phyloP scores from a whole-genome alignment of 495 filamentous ascomycete genomes.

The Neurospora hispaniola region DNA sequence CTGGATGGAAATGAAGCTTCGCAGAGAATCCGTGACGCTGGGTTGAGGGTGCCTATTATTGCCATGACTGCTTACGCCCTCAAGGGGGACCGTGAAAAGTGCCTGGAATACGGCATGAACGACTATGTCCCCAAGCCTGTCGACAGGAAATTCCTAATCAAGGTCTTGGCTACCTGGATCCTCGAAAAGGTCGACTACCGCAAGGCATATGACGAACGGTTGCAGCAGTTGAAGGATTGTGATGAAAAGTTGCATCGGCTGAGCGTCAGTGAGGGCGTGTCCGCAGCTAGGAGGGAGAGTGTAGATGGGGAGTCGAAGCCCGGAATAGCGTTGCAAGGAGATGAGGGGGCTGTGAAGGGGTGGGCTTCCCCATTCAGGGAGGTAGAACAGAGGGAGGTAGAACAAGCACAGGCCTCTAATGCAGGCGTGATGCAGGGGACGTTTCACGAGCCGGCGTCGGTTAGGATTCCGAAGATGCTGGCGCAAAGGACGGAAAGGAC shows the following conservation, averaged over 20 bases:
- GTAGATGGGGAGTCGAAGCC: background rate
- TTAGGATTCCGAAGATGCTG: background rate
- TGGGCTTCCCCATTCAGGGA: background rate
- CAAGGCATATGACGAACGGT: background rate
- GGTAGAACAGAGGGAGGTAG: background rate
- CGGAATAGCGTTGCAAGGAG: background rate
- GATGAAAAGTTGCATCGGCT: background rate
- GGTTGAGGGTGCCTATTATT: conserved; percentile 44
- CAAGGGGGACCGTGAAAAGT: conserved; percentile 48
- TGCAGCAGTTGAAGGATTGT: background rate
- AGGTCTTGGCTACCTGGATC: conserved; percentile 37
- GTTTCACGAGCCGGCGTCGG: background rate
- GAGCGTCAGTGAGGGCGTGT: background rate
- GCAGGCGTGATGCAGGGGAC: background rate
- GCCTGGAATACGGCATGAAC: conserved; percentile 51
- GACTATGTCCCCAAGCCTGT: conserved; percentile 54
- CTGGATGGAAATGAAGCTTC: conserved; percentile 35
- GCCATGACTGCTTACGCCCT: conserved; percentile 56
- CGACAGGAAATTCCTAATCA: conserved; percentile 31
- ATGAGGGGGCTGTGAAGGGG: background rate
- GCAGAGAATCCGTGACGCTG: conserved; percentile 23
- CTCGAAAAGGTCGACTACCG: conserved; percentile 5
- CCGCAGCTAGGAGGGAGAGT: background rate
- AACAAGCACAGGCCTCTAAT: background rate
- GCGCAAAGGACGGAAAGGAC: background rate